Evolutionary conservation across 176 grass and related monocot species (phyloP).

Genomic region (Oryza glumipatula): DNA sequence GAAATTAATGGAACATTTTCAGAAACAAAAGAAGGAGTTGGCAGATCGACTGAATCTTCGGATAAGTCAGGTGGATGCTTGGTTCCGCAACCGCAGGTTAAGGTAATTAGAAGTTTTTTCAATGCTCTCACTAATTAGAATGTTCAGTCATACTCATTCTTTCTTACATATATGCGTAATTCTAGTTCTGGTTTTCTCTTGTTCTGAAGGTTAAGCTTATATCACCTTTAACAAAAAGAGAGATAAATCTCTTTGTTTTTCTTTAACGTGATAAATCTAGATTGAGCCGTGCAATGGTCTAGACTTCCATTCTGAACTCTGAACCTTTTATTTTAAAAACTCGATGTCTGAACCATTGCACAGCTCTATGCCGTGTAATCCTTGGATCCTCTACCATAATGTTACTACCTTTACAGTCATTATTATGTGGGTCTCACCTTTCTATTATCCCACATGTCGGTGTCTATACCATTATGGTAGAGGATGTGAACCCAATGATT

Average conservation of each 20-base stretch:
- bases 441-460: too few species aligned
- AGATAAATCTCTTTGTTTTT: background rate
- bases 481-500: too few species aligned
- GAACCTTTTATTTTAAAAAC: background rate
- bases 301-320: background rate
- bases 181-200: background rate
- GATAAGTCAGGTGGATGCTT: constrained; percentile 52
- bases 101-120: constrained; percentile 45
- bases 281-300: background rate
- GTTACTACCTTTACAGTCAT: too few species aligned
- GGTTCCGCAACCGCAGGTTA: constrained; percentile 62
- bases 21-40: constrained; percentile 59
- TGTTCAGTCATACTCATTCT: background rate
- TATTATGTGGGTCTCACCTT: too few species aligned
- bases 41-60: constrained; percentile 58
- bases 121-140: background rate
- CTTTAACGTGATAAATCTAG: too few species aligned
- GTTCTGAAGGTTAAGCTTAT: background rate
- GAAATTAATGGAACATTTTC: constrained; percentile 44
- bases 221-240: background rate
- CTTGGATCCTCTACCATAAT: too few species aligned
- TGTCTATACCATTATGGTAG: too few species aligned
- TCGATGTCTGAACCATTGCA: background rate
- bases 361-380: background rate
- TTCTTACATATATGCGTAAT: background rate